A percentile compares a stretch with the other conserved stretches of the same genome.
phyloP scores from a whole-genome alignment of 805 yeast species.

The Priceomyces castillae region DNA sequence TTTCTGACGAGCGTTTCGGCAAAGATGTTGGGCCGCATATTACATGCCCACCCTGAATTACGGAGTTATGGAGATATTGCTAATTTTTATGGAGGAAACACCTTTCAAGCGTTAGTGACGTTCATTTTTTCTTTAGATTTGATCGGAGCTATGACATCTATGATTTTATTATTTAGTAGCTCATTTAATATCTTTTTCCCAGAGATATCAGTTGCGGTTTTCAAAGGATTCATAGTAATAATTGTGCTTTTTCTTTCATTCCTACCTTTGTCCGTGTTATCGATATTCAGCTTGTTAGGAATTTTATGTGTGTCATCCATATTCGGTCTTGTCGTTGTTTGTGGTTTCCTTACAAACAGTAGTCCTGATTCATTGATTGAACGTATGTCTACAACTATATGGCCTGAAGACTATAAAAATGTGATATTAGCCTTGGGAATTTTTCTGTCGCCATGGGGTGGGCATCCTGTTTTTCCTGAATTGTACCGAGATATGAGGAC shows the following conservation, averaged over 20 bases:
- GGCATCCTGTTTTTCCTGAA: slow-evolving; percentile 79
- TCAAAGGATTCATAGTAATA: slow-evolving; percentile 42
- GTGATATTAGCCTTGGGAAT: slow-evolving; percentile 59
- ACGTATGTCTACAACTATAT: slow-evolving; percentile 40
- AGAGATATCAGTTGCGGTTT: slow-evolving; percentile 24
- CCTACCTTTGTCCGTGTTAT: slow-evolving; percentile 53
- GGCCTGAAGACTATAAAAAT: slow-evolving; percentile 31
- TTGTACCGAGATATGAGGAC: slow-evolving; percentile 69
- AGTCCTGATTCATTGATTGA: slow-evolving; percentile 57
- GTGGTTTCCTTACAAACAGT: slow-evolving; percentile 41
- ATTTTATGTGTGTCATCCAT: slow-evolving; percentile 53
- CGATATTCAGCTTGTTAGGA: slow-evolving; percentile 55
- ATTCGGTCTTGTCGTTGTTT: slow-evolving; percentile 41
- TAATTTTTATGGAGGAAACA: slow-evolving; percentile 44
- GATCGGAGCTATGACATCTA: slow-evolving; percentile 57
- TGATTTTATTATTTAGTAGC: slow-evolving; percentile 59
- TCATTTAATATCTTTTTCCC: slow-evolving; percentile 53
- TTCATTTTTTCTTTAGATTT: slow-evolving; percentile 54
- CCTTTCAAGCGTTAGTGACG: slow-evolving; percentile 44
- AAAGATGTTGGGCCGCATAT: slow-evolving; percentile 48
- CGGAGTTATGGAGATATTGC: slow-evolving; percentile 63
- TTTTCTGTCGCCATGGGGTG: slow-evolving; percentile 80
- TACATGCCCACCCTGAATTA: slow-evolving; percentile 37
- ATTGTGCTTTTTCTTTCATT: slow-evolving; percentile 48
- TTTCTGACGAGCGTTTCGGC: slow-evolving; percentile 54